Percentiles rank a stretch among this genome's conserved stretches.
Evolutionary conservation across 75 land plant genomes (phyloP).

Genomic region (Selaginella tamariscina): DNA sequence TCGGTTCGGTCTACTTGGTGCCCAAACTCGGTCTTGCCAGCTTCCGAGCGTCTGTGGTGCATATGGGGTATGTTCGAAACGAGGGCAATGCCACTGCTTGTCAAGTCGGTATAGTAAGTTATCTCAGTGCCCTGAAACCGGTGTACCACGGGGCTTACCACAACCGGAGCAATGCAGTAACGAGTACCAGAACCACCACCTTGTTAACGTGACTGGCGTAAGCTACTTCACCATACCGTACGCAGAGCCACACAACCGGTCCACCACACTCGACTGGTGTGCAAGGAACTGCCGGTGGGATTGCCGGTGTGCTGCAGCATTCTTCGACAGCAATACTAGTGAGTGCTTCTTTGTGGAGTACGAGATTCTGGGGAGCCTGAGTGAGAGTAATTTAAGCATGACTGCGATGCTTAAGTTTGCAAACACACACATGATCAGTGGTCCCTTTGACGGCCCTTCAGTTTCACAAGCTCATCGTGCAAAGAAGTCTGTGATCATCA

Average conservation of each 20-base stretch:
- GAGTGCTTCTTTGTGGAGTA: slow-evolving; percentile 2
- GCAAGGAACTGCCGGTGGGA: neutral
- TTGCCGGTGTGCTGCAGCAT: neutral
- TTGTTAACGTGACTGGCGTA: neutral
- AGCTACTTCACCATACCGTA: neutral
- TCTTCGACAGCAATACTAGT: neutral
- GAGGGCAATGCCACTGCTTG: neutral
- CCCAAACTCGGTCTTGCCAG: neutral
- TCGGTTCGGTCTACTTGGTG: neutral
- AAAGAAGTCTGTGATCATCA: neutral
- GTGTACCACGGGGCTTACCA: neutral
- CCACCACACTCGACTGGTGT: neutral
- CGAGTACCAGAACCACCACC: neutral
- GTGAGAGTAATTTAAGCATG: neutral
- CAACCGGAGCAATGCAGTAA: neutral
- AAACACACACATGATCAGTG: neutral
- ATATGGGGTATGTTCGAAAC: neutral
- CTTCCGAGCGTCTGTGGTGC: slow-evolving; percentile 5
- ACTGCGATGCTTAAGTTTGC: neutral
- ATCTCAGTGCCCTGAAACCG: neutral
- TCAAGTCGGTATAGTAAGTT: neutral
- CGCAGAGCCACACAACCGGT: neutral
- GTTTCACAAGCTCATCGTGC: neutral
- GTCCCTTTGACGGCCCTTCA: neutral
- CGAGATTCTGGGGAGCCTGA: slow-evolving; percentile 6